Base-by-base conservation (phyloP, 257 asterid species). In the Solanum appendiculatum region DNA sequence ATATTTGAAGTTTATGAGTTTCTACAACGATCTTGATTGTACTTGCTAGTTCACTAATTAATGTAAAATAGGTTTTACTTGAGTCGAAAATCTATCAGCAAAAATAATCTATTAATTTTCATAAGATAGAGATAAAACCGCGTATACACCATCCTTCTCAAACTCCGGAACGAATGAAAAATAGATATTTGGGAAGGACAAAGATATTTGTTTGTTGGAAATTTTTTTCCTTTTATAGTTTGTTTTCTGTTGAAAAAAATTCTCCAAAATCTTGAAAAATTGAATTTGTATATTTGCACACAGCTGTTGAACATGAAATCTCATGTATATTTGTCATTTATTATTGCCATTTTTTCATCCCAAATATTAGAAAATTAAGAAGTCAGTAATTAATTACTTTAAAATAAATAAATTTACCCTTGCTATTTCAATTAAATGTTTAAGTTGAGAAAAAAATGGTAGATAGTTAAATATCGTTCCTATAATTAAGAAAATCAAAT, bases 21-120 rank as follows among this genome's bases (percentile, higher is more conserved):
- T 5, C 2, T 72, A 72, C 2, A 0, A 9, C 4, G 0, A 12
- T 25, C 9, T 60, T 0, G 0, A 0, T 23, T 23, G 16, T 60
- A 5, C 15, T 0, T 21, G 27, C 2, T 60, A 23, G 5, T 60
- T 23, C 9, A 12, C 4, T 64, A 13, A 25, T 13, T 64, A 64
- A 63, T 63, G 0, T n/a, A 64, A 25, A 64, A 64, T 25, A 64
- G 0, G 0, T 2, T 63, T 63, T 63, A 25, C 9, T 63, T 25
- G 18, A 63, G 0, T 3, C 18, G 1, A 64, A 0, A 13, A 2
- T 64, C 0, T 23, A 63, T n/a, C 0, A 11, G 0, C 5, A 0
- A 7, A 0, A 20, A 54, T 0, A 54, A 54, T 20, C 1, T 54
- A 20, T 54, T 54, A 18, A 60, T 23, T 23, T 60, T 9, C 3